These are phyloP conservation scores for Beauveria pseudobassiana DNA, from an alignment of 2,329 filamentous ascomycete species.

Conservation along the genomic window DNA sequence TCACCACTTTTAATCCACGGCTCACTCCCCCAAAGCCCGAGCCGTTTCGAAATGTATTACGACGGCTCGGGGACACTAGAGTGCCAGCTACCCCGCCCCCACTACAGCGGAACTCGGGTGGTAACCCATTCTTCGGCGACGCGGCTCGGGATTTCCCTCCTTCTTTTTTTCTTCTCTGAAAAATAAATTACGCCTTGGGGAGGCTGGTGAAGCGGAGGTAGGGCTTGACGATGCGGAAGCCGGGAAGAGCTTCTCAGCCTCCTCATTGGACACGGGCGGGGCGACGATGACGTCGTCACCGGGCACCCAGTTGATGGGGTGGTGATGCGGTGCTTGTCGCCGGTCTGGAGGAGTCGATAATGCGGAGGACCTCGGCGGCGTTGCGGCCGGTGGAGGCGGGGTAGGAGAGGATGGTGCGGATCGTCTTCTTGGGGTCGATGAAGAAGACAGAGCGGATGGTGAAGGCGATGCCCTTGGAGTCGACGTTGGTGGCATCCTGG, in stretches of 20 bases:
- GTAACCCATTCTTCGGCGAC: background rate
- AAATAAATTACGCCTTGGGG: slow-evolving; percentile 39
- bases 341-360: slow-evolving; percentile 75
- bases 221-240: slow-evolving; percentile 61
- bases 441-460: slow-evolving; percentile 93
- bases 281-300: slow-evolving; percentile 92
- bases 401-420: slow-evolving; percentile 87
- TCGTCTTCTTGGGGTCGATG: slow-evolving; percentile 90
- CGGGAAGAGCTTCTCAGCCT: slow-evolving; percentile 81
- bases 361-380: slow-evolving; percentile 69
- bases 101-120: background rate
- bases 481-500: slow-evolving; percentile 74
- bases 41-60: background rate
- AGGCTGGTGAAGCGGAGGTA: slow-evolving; percentile 68
- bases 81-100: background rate
- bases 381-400: slow-evolving; percentile 85
- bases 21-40: too few species aligned
- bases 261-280: slow-evolving; percentile 71
- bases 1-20: background rate
- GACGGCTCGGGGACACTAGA: background rate
- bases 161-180: too few species aligned
- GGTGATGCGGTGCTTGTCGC: slow-evolving; percentile 80
- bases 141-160: too few species aligned
- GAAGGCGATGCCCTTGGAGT: slow-evolving; percentile 77
- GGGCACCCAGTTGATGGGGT: slow-evolving; percentile 83